Percentiles rank a stretch among this genome's conserved stretches.
Evolutionary conservation across 73 alveolate genomes (phyloP).

Genomic region (Stentor coeruleus): DNA sequence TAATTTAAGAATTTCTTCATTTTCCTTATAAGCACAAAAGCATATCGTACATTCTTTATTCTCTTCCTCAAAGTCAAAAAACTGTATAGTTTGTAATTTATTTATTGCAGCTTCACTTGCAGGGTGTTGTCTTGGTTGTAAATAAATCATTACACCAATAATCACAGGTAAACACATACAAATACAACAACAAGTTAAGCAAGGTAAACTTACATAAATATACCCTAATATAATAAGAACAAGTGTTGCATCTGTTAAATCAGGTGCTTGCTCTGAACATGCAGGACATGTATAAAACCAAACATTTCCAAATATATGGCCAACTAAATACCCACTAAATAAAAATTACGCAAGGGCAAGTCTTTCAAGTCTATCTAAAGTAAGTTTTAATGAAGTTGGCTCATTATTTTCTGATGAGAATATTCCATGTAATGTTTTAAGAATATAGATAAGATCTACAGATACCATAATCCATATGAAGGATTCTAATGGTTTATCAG

Average conservation of each 20-base stretch:
- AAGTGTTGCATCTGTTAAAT: not conserved
- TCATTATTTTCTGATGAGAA: too few species aligned
- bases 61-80: not conserved
- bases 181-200: not conserved
- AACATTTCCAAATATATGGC: not conserved
- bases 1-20: conserved; percentile 51
- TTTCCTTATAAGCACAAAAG: conserved; percentile 45
- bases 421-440: too few species aligned
- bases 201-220: not conserved
- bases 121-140: conserved; percentile 9
- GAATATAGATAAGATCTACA: too few species aligned
- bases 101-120: conserved; percentile 13
- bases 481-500: too few species aligned
- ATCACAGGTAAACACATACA: not conserved
- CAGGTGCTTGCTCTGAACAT: not conserved
- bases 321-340: not conserved
- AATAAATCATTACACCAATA: not conserved
- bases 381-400: too few species aligned
- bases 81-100: not conserved
- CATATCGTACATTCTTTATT: conserved; percentile 63
- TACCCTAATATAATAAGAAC: not conserved
- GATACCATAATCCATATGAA: too few species aligned
- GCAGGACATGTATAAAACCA: conserved; percentile 1
- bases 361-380: too few species aligned
- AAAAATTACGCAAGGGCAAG: conserved; percentile 6